These are phyloP conservation scores for Nakazawaea laoshanensis DNA, from an alignment of 805 yeast species.

Conservation along the genomic window DNA sequence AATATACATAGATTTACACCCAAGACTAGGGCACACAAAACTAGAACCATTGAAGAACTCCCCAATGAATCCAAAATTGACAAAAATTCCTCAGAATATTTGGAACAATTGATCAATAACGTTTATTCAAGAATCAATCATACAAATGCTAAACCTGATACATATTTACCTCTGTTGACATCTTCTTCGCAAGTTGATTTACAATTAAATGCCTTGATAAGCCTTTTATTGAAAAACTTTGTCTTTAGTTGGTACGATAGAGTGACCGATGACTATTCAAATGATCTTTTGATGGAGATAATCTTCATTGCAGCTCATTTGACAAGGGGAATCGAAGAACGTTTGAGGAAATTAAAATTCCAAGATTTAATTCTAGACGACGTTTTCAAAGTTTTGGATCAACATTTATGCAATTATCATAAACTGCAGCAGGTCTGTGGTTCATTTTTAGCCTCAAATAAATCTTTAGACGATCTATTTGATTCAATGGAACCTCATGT, in stretches of 20 bases:
- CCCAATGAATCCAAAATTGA: constrained; percentile 1
- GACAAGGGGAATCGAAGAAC: constrained; percentile 27
- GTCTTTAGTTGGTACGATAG: constrained; percentile 35
- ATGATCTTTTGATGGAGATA: constrained; percentile 31
- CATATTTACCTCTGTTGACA: constrained; percentile 28
- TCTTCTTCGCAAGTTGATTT: constrained; percentile 30
- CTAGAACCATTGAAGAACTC: background rate
- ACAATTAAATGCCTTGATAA: constrained; percentile 37
- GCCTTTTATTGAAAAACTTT: constrained; percentile 37
- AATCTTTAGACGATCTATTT: constrained; percentile 14
- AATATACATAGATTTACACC: constrained; percentile 9
- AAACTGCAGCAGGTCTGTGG: constrained; percentile 19
- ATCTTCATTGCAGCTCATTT: constrained; percentile 29
- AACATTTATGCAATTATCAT: constrained; percentile 25
- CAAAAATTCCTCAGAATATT: constrained; percentile 19
- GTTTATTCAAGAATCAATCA: constrained; percentile 9
- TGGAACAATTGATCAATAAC: constrained; percentile 13
- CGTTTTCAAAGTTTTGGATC: constrained; percentile 29
- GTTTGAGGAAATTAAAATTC: constrained; percentile 24
- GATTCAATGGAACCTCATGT: constrained; percentile 24
- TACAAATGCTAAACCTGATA: constrained; percentile 9
- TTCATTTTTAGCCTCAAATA: constrained; percentile 21
- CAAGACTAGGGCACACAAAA: constrained; percentile 1
- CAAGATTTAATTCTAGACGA: constrained; percentile 33
- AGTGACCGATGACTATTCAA: constrained; percentile 27